A percentile compares a stretch with the other conserved stretches of the same genome.
Evolutionary conservation across 2,329 filamentous ascomycete species (phyloP).

Genomic region (Penicillium sp.): DNA sequence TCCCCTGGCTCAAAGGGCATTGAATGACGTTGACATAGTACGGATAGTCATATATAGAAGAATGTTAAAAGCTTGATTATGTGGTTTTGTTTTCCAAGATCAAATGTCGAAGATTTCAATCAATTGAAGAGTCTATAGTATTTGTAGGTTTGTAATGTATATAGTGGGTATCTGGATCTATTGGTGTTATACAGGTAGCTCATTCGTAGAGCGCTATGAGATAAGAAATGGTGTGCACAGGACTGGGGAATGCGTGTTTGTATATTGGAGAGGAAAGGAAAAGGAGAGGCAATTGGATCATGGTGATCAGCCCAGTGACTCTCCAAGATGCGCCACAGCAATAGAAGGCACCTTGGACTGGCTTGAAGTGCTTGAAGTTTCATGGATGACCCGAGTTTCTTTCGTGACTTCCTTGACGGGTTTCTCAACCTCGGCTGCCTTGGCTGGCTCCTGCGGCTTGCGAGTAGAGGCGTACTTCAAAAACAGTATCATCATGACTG

Average conservation of each 20-base stretch:
- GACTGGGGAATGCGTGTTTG: background rate
- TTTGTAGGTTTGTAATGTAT: background rate
- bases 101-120: background rate
- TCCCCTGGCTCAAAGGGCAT: slow-evolving; percentile 39
- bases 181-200: slow-evolving; percentile 1
- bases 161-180: slow-evolving; percentile 17
- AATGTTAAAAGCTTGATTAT: too few species aligned
- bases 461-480: slow-evolving; percentile 47
- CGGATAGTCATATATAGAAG: too few species aligned
- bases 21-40: background rate
- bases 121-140: background rate
- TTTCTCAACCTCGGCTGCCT: slow-evolving; percentile 32
- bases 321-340: slow-evolving; percentile 26
- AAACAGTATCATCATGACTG: slow-evolving; percentile 51
- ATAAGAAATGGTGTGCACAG: background rate
- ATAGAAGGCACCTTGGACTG: slow-evolving; percentile 12
- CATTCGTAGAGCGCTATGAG: background rate
- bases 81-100: too few species aligned
- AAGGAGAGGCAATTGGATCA: background rate
- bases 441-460: slow-evolving; percentile 33
- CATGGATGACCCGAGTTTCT: slow-evolving; percentile 24
- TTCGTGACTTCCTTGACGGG: slow-evolving; percentile 29
- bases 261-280: background rate
- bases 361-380: slow-evolving; percentile 12
- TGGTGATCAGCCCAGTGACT: slow-evolving; percentile 30